Evolutionary conservation across 1,284 basidiomycete species (phyloP).

Genomic region (Sporisorium reilianum): DNA sequence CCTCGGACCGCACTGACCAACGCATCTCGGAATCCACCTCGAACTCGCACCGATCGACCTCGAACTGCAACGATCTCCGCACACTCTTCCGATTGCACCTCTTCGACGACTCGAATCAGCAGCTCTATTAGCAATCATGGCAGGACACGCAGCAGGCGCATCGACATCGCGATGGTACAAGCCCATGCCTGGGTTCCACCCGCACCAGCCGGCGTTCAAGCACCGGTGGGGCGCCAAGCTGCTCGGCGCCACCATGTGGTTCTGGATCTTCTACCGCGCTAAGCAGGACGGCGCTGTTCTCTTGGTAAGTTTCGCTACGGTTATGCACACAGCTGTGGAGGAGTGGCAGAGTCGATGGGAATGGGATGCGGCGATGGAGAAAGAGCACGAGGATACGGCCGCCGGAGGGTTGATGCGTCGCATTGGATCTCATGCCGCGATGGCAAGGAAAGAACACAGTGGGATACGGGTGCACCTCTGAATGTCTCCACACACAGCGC

Average conservation of each 20-base stretch:
- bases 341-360: neutral
- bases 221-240: constrained; percentile 64
- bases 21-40: neutral
- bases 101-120: too few relatives aligned
- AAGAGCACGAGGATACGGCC: too few relatives aligned
- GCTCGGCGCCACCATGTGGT: constrained; percentile 68
- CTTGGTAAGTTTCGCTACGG: constrained; percentile 58
- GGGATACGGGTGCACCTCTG: too few relatives aligned
- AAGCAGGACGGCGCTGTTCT: constrained; percentile 68
- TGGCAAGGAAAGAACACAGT: too few relatives aligned
- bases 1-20: neutral
- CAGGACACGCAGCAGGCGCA: constrained; percentile 25
- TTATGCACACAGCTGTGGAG: too few relatives aligned
- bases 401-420: too few relatives aligned
- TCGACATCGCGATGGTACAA: constrained; percentile 56
- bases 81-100: too few relatives aligned
- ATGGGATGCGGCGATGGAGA: neutral
- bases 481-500: too few relatives aligned
- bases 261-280: constrained; percentile 68
- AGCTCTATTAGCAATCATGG: too few relatives aligned
- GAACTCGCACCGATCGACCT: too few relatives aligned
- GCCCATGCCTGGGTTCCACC: constrained; percentile 62
- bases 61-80: too few relatives aligned
- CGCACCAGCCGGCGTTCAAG: constrained; percentile 63
- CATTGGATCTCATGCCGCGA: too few relatives aligned